A percentile compares a stretch with the other conserved stretches of the same genome.
These are phyloP conservation scores for Neonectria ditissima DNA, from an alignment of 2,329 filamentous ascomycete species.

Conservation along the genomic window DNA sequence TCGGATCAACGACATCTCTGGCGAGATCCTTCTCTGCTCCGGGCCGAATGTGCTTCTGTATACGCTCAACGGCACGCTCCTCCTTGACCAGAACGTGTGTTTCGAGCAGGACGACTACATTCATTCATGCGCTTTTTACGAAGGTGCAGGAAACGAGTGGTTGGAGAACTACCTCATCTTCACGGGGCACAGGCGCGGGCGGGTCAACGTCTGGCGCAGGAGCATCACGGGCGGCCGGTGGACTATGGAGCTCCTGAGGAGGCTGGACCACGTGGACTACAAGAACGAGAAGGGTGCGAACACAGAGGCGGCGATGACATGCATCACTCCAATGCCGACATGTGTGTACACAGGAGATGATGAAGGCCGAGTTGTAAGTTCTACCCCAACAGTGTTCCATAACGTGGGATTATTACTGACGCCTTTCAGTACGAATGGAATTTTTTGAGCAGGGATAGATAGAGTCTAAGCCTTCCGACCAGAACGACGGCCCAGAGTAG, in stretches of 20 bases:
- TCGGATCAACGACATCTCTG: slow-evolving; percentile 88
- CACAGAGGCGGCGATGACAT: slow-evolving; percentile 80
- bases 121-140: slow-evolving; percentile 89
- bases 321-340: slow-evolving; percentile 84
- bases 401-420: slow-evolving; percentile 22
- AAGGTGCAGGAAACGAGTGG: slow-evolving; percentile 92
- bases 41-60: slow-evolving; percentile 81
- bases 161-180: slow-evolving; percentile 87
- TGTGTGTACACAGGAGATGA: slow-evolving; percentile 95
- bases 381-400: not conserved
- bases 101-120: slow-evolving; percentile 78
- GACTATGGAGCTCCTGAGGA: slow-evolving; percentile 81
- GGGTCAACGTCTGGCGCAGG: slow-evolving; percentile 82
- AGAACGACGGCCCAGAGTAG: slow-evolving; percentile 35
- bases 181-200: slow-evolving; percentile 85
- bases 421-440: slow-evolving; percentile 70
- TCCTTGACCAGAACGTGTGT: slow-evolving; percentile 87
- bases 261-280: slow-evolving; percentile 82
- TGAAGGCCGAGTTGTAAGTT: slow-evolving; percentile 82
- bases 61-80: slow-evolving; percentile 85
- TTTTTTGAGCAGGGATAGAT: slow-evolving; percentile 68
- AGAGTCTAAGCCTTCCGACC: slow-evolving; percentile 51
- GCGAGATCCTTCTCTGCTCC: slow-evolving; percentile 88
- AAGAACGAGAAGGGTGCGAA: slow-evolving; percentile 70
- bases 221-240: slow-evolving; percentile 72